phyloP scores from a whole-genome alignment of 352 stramenopile genomes.

The Saprolegnia diclina region DNA sequence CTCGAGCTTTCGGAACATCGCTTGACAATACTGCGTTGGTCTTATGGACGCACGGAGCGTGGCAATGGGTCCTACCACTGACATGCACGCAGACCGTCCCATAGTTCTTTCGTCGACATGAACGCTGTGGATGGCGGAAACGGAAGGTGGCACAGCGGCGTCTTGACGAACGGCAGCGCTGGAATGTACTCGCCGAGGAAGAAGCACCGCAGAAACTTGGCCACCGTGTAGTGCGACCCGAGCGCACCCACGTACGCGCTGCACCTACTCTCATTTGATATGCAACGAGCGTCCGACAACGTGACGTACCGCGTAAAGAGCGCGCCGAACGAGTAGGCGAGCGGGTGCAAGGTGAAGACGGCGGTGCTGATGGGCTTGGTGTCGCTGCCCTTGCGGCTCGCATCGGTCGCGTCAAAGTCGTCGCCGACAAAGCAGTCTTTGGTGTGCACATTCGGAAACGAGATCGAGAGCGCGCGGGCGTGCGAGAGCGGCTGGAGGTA shows the following conservation, averaged over 20 bases:
- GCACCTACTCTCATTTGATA: background rate
- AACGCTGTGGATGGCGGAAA: background rate
- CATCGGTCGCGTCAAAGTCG: background rate
- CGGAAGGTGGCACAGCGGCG: slow-evolving; percentile 7
- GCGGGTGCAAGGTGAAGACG: slow-evolving; percentile 11
- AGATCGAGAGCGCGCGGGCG: slow-evolving; percentile 12
- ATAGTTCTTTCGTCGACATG: slow-evolving; percentile 8
- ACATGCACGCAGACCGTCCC: slow-evolving; percentile 3
- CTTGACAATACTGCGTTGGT: no score
- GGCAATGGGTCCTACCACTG: background rate
- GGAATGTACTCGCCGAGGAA: slow-evolving; percentile 22
- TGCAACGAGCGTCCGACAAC: background rate
- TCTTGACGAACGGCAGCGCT: slow-evolving; percentile 7
- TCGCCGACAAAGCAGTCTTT: slow-evolving; percentile 18
- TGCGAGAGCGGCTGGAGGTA: slow-evolving; percentile 9
- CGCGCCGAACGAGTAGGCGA: slow-evolving; percentile 11
- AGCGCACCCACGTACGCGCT: background rate
- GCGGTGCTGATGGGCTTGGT: slow-evolving; percentile 6
- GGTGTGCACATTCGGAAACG: slow-evolving; percentile 15
- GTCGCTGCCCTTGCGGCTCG: background rate
- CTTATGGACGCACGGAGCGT: background rate
- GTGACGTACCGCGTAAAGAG: slow-evolving; percentile 18
- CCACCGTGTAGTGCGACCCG: slow-evolving; percentile 18
- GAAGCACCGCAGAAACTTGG: slow-evolving; percentile 23
- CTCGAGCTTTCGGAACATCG: no score